Conservation (phyloP, 306 rosid species). For the Inga oerstediana region DNA sequence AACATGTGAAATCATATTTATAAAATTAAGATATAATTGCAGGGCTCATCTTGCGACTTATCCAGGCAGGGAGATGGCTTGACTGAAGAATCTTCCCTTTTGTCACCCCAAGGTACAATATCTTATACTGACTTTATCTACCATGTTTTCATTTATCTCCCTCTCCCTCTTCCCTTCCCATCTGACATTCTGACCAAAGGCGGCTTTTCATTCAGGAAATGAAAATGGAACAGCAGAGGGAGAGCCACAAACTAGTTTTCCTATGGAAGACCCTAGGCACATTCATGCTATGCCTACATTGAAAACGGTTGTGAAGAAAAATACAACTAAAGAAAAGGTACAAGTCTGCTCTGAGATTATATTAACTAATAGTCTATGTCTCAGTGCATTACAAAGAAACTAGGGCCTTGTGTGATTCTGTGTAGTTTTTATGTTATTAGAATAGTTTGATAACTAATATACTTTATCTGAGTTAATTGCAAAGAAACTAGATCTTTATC, state of each 20-base stretch:
- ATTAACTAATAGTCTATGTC: neutral
- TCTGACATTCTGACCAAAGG: conserved; percentile 25
- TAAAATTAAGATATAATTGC: conserved; percentile 26
- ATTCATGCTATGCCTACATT: conserved; percentile 31
- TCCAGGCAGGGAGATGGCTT: conserved; percentile 41
- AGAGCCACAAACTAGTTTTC: conserved; percentile 29
- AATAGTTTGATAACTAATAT: too few relatives aligned
- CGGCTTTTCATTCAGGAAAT: conserved; percentile 40
- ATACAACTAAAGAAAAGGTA: conserved; percentile 55
- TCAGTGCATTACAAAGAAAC: conserved; percentile 1
- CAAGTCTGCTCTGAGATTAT: conserved; percentile 28
- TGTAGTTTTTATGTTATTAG: too few relatives aligned
- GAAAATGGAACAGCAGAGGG: conserved; percentile 30
- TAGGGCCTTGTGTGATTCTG: neutral
- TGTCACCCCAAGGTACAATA: conserved; percentile 50
- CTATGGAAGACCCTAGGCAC: conserved; percentile 37
- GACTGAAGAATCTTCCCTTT: conserved; percentile 39
- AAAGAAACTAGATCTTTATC: conserved; percentile 19
- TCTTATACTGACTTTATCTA: conserved; percentile 16
- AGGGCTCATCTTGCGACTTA: conserved; percentile 50
- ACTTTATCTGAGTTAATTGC: neutral
- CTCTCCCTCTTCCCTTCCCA: neutral
- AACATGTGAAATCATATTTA: conserved; percentile 21
- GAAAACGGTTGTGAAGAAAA: conserved; percentile 55
- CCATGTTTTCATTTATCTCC: conserved; percentile 19